Conservation (phyloP, 371 early-diverging fungal genomes). For the Apophysomyces sp. region DNA sequence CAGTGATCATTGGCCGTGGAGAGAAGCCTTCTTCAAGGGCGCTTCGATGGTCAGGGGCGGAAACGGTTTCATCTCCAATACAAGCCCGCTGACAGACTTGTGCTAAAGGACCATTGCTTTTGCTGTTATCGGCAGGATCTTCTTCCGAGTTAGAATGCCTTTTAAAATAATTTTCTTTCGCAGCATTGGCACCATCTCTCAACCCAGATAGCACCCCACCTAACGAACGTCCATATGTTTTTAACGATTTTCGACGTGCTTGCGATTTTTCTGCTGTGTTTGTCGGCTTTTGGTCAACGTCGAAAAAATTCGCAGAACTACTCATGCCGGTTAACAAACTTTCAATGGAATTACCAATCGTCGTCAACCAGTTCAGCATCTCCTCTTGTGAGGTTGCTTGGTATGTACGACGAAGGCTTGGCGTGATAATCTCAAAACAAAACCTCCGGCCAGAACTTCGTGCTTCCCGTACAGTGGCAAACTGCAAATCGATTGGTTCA, state of each 20-base stretch:
- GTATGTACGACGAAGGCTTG: slow-evolving; percentile 62
- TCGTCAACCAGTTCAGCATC: slow-evolving; percentile 65
- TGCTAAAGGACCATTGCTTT: too few species aligned
- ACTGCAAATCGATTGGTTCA: slow-evolving; percentile 67
- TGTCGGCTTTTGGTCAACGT: too few species aligned
- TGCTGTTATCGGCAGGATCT: too few species aligned
- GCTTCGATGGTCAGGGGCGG: too few species aligned
- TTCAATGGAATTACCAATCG: slow-evolving; percentile 72
- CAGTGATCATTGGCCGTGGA: slow-evolving; percentile 4
- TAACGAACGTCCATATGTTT: slow-evolving; percentile 9
- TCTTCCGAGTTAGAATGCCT: slow-evolving; percentile 5
- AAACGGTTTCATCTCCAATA: too few species aligned
- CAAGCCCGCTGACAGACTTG: not conserved
- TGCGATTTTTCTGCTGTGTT: not conserved
- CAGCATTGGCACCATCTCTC: too few species aligned
- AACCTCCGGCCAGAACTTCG: slow-evolving; percentile 70
- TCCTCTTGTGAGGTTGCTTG: slow-evolving; percentile 76
- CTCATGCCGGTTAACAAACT: slow-evolving; percentile 63
- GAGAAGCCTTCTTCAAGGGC: too few species aligned
- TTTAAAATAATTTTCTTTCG: not conserved
- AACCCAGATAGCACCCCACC: slow-evolving; percentile 9
- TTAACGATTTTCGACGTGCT: slow-evolving; percentile 4
- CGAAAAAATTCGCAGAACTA: slow-evolving; percentile 29
- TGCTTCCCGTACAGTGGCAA: slow-evolving; percentile 78
- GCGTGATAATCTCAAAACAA: slow-evolving; percentile 75